These are phyloP conservation scores for Theobroma grandiflorum DNA, from an alignment of 441 rosid genomes.

Conservation along the genomic window DNA sequence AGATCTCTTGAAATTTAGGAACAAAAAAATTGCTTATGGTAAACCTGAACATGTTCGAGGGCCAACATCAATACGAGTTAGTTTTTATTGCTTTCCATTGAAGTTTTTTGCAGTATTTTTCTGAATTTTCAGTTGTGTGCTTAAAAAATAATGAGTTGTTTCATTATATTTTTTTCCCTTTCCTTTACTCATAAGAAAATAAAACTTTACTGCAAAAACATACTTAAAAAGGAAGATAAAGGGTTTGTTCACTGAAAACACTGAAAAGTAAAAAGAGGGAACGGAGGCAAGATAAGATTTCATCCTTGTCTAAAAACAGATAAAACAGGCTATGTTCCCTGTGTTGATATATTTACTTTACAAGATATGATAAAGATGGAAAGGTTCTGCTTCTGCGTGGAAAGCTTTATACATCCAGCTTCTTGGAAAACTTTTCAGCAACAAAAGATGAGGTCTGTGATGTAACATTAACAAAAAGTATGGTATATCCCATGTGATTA, in stretches of 20 bases:
- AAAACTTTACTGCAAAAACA: constrained; percentile 12
- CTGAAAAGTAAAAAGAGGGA: not conserved
- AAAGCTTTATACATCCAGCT: constrained; percentile 1
- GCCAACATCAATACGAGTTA: not conserved
- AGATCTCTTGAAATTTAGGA: not conserved
- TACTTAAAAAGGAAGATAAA: not conserved
- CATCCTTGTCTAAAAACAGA: not conserved
- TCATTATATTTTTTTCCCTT: no score
- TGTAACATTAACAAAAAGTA: not conserved
- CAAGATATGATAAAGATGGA: not conserved
- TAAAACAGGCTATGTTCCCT: not conserved
- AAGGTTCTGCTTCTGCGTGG: not conserved
- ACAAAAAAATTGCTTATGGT: not conserved
- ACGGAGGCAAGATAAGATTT: not conserved
- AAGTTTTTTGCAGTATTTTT: not conserved
- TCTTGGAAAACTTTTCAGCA: not conserved
- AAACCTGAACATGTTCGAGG: not conserved
- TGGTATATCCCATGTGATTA: not conserved
- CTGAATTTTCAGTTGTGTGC: not conserved
- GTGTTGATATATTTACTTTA: not conserved
- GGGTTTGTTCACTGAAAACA: not conserved
- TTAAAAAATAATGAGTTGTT: not conserved
- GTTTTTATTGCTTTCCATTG: not conserved
- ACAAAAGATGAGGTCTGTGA: not conserved
- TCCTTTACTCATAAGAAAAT: not conserved